phyloP scores from a whole-genome alignment of 768 basidiomycete genomes.

The Artomyces pyxidatus region DNA sequence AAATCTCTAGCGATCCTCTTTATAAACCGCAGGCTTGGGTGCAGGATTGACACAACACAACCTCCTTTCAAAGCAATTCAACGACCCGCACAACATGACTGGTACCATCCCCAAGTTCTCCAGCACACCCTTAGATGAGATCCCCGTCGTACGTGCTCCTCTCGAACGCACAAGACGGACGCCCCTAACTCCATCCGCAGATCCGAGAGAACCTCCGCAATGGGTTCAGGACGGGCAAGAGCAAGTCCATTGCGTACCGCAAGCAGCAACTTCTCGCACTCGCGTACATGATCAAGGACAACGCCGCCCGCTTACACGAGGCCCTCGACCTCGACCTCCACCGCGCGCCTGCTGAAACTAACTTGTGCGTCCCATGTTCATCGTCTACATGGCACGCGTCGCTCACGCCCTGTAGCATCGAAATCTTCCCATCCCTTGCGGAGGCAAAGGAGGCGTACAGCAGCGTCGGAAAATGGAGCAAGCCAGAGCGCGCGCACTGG shows the following conservation, averaged over 20 bases:
- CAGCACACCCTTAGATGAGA: too few relatives aligned
- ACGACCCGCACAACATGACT: too few relatives aligned
- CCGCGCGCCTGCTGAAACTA: conserved; percentile 48
- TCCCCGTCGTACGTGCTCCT: too few relatives aligned
- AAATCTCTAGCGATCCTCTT: too few relatives aligned
- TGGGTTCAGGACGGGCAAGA: conserved; percentile 56
- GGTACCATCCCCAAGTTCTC: too few relatives aligned
- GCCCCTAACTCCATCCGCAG: conserved; percentile 39
- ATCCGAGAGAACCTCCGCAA: conserved; percentile 46
- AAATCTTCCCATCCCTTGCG: conserved; percentile 45
- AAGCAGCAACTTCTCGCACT: conserved; percentile 69
- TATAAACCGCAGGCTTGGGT: too few relatives aligned
- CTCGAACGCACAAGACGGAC: too few relatives aligned
- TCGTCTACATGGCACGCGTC: conserved; percentile 17
- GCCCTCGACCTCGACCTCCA: conserved; percentile 55
- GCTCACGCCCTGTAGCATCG: conserved; percentile 48
- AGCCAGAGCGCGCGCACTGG: conserved; percentile 50
- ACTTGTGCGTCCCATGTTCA: conserved; percentile 30
- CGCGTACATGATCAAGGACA: conserved; percentile 65
- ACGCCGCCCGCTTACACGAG: conserved; percentile 47
- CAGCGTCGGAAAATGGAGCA: conserved; percentile 68
- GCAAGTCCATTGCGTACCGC: conserved; percentile 52
- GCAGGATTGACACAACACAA: too few relatives aligned
- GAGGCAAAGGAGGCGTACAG: conserved; percentile 42
- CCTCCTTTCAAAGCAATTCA: too few relatives aligned